phyloP scores from a whole-genome alignment of 441 rosid species.

The Jatropha multifida region DNA sequence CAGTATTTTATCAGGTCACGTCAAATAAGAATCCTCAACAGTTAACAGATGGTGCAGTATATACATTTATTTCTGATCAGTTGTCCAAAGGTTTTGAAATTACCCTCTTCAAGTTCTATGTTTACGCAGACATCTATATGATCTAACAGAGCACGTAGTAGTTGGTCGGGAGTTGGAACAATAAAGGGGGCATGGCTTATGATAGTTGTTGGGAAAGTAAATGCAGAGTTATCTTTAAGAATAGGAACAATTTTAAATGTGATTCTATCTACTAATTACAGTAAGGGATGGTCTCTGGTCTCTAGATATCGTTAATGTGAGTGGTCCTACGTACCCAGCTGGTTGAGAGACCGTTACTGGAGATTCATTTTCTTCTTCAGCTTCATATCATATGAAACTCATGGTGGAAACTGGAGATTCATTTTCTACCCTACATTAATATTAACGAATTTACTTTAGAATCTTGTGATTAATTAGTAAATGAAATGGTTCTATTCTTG shows the following conservation, averaged over 20 bases:
- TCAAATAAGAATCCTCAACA: not conserved
- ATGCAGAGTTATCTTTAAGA: not conserved
- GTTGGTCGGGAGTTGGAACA: conserved; percentile 2
- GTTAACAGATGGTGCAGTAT: not conserved
- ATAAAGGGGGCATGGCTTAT: not conserved
- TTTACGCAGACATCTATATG: too few relatives aligned
- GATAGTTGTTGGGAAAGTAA: not conserved
- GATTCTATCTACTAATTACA: conserved; percentile 1
- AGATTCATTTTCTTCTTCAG: not conserved
- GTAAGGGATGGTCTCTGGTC: not conserved
- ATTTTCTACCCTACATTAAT: too few relatives aligned
- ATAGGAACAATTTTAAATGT: conserved; percentile 10
- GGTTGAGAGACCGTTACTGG: not conserved
- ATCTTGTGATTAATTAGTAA: too few relatives aligned
- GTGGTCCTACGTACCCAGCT: conserved; percentile 8
- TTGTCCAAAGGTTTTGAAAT: not conserved
- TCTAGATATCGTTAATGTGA: not conserved
- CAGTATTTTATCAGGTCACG: not conserved
- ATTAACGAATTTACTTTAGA: too few relatives aligned
- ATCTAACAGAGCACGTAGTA: not conserved
- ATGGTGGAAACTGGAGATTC: too few relatives aligned
- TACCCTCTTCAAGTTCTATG: too few relatives aligned
- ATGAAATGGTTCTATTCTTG: too few relatives aligned
- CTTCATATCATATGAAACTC: too few relatives aligned
- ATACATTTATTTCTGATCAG: not conserved